Evolutionary conservation across 139 green algal species (phyloP).

Genomic region (Limnomonas spitsbergensis): DNA sequence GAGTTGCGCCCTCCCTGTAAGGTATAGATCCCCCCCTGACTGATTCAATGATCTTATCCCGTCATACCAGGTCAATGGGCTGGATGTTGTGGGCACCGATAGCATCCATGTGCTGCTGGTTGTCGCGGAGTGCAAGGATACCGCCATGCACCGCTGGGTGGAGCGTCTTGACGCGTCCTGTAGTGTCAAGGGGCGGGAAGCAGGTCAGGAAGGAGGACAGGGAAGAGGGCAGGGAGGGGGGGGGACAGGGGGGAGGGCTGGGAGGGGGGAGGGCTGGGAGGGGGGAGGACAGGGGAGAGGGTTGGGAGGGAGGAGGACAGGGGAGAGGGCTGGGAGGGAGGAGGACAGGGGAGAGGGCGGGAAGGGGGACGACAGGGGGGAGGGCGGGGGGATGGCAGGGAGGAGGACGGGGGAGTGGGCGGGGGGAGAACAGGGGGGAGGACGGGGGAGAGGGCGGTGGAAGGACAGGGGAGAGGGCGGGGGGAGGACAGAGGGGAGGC

Average conservation of each 20-base stretch:
- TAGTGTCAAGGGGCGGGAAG: background rate
- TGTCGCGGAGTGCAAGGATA: conserved; percentile 87
- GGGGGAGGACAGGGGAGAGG: background rate
- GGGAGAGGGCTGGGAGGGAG: background rate
- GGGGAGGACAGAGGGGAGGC: no score
- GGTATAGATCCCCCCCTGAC: no score
- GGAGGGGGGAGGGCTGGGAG: background rate
- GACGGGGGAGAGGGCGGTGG: no score
- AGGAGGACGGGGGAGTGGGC: no score
- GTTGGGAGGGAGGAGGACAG: background rate
- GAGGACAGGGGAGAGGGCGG: no score
- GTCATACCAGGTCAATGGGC: conserved; percentile 85
- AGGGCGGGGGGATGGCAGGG: no score
- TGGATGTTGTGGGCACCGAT: conserved; percentile 83
- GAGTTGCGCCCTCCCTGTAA: no score
- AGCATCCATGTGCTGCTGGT: conserved; percentile 79
- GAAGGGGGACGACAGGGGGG: no score
- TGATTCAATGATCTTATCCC: no score
- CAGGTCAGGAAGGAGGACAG: background rate
- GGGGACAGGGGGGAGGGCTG: no score
- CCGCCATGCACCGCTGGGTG: conserved; percentile 95
- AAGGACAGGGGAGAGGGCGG: no score
- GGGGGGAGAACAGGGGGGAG: no score
- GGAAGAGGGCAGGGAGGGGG: background rate
- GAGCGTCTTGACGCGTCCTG: conserved; percentile 97